Base-by-base conservation (phyloP, 1,284 basidiomycete species). In the Melanopsichium pennsylvanicum region DNA sequence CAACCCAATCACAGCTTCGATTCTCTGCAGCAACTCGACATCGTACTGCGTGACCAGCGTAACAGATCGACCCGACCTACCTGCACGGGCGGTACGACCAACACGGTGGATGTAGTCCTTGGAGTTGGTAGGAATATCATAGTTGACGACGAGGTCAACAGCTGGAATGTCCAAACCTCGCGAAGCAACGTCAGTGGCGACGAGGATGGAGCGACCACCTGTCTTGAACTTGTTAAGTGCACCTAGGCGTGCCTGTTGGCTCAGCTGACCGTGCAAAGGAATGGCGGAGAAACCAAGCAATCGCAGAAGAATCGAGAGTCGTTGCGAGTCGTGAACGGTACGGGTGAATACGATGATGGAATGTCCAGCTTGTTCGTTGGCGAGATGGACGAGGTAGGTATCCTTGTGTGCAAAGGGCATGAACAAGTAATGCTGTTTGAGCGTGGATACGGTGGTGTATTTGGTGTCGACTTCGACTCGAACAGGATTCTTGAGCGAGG, bases 21-120 rank as follows among this genome's bases (percentile, higher is more conserved):
- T 97, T 9, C 96, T 88, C 81, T 97, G 93, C 11, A 98, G 84
- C 48, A 97, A 86, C 82, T 98, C 96, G 54, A 98, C 93, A 75
- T 99, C 95, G 82, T 98, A 99, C 83, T 99, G 96, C 2, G 95
- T 94, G 11, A 97, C 93, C 19, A 99, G 86, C 11, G 96, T 97
- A 72, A 98, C 91, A 1, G 92, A 90, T 83, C 97, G 97, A 35
- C 96, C 96, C 2, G 92, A 88, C 35, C 96, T 87, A 13, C 96
- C 96, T 0, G 96, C 96, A 81, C 96, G 89, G 3, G 96, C 96
- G 26, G 96, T 98, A 66, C 96, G 88, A 29, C 96, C 96, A 16
- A 99, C 96, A 52, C 96, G 88, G 81, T 99, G 96, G 54, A 99
- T 97, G 82, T 98, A 99, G 82, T 98, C 96, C 84, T 98, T 98